A percentile compares a stretch with the other conserved stretches of the same genome.
These are phyloP conservation scores for Rhodomyrtus psidioides DNA, from an alignment of 441 rosid genomes.

Conservation along the genomic window DNA sequence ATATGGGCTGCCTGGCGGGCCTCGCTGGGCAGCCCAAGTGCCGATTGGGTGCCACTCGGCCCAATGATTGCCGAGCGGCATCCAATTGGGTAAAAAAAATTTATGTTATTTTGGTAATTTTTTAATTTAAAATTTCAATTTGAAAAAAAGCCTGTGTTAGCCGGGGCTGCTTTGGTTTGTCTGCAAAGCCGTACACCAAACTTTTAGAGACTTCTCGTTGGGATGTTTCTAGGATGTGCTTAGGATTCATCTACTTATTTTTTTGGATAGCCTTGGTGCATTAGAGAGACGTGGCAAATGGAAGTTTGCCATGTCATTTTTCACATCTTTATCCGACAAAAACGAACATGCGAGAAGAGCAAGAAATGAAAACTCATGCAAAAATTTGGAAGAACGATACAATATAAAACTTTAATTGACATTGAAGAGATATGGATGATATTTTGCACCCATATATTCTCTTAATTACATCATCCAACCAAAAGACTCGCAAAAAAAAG, in stretches of 20 bases:
- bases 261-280: neutral
- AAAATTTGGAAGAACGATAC: neutral
- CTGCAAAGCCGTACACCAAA: neutral
- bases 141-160: no score
- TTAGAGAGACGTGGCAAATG: neutral
- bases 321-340: neutral
- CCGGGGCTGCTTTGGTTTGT: no score
- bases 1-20: no score
- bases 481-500: neutral
- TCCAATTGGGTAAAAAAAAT: no score
- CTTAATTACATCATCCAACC: neutral
- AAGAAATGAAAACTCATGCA: neutral
- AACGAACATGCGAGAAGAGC: neutral
- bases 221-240: neutral
- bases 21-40: no score
- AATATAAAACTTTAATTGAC: neutral
- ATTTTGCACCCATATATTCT: neutral
- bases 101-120: no score
- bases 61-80: no score
- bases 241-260: neutral
- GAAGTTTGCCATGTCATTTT: neutral
- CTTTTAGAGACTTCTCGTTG: neutral
- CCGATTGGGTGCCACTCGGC: no score
- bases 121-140: no score
- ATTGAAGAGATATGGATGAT: neutral